Conservation (phyloP, 768 basidiomycete species). For the Lyophyllum decastes region DNA sequence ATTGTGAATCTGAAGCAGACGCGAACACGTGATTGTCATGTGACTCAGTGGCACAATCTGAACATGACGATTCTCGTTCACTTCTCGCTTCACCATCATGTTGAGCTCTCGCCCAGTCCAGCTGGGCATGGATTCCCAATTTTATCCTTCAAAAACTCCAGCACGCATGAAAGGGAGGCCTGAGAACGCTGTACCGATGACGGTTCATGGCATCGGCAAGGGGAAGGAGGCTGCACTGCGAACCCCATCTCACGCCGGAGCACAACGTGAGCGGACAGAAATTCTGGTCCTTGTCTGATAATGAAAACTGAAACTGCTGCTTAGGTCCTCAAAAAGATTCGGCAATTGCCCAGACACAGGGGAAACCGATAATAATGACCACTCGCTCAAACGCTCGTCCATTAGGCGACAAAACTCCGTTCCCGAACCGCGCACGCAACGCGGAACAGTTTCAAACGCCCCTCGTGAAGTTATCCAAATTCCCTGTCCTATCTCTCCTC, state of each 20-base stretch:
- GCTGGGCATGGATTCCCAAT: conserved; percentile 28
- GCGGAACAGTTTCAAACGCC: conserved; percentile 34
- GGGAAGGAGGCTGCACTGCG: conserved; percentile 38
- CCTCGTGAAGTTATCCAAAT: conserved; percentile 33
- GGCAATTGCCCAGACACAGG: conserved; percentile 21
- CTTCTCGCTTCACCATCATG: conserved; percentile 26
- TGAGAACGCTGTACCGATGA: conserved; percentile 50
- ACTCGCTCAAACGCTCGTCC: conserved; percentile 41
- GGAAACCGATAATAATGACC: conserved; percentile 20
- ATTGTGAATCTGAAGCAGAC: no score
- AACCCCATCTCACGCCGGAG: conserved; percentile 37
- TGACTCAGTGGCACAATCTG: not conserved
- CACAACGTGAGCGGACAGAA: conserved; percentile 28
- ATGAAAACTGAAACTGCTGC: not conserved
- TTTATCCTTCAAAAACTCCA: conserved; percentile 52
- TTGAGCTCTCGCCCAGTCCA: conserved; percentile 38
- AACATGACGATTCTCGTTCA: not conserved
- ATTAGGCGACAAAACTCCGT: conserved; percentile 76
- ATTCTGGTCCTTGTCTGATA: not conserved
- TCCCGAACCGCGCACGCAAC: conserved; percentile 56
- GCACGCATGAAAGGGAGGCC: conserved; percentile 45
- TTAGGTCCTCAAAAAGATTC: conserved; percentile 22
- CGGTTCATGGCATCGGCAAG: conserved; percentile 46
- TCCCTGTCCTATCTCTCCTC: conserved; percentile 28
- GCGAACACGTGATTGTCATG: not conserved